These are phyloP conservation scores for Blakeslea trispora DNA, from an alignment of 371 early-diverging fungal genomes.

Conservation along the genomic window DNA sequence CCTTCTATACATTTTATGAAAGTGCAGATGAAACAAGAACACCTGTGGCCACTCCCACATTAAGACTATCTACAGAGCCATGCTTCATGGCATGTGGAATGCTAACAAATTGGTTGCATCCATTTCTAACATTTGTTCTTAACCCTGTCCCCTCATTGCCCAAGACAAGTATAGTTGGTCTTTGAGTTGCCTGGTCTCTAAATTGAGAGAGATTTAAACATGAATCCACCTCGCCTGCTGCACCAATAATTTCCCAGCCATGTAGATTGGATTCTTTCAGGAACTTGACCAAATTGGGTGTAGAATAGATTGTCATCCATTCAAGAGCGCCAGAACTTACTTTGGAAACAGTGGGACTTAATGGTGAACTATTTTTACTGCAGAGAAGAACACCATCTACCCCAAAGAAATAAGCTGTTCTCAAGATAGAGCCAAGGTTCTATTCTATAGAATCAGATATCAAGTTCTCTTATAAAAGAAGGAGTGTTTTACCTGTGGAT, in stretches of 20 bases:
- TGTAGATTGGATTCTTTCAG: slow-evolving; percentile 36
- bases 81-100: slow-evolving; percentile 25
- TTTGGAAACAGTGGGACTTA: slow-evolving; percentile 62
- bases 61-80: slow-evolving; percentile 59
- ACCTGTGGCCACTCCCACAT: slow-evolving; percentile 67
- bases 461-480: no score
- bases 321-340: slow-evolving; percentile 70
- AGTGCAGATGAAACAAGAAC: slow-evolving; percentile 39
- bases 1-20: slow-evolving; percentile 10
- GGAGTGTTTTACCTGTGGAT: slow-evolving; percentile 67
- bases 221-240: slow-evolving; percentile 31
- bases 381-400: slow-evolving; percentile 64
- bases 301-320: slow-evolving; percentile 53
- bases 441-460: slow-evolving; percentile 2
- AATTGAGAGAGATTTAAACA: slow-evolving; percentile 9
- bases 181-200: slow-evolving; percentile 1
- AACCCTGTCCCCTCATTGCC: slow-evolving; percentile 69
- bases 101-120: slow-evolving; percentile 47
- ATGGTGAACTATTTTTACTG: slow-evolving; percentile 57
- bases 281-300: slow-evolving; percentile 51
- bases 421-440: slow-evolving; percentile 68
- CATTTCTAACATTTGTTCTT: slow-evolving; percentile 44
- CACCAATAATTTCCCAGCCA: slow-evolving; percentile 64
- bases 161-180: slow-evolving; percentile 57
- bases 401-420: slow-evolving; percentile 62